Evolutionary conservation across 2,329 filamentous ascomycete genomes (phyloP), one percentile per base, ranked within the genome.

Genomic region (Neofusicoccum sp.): DNA sequence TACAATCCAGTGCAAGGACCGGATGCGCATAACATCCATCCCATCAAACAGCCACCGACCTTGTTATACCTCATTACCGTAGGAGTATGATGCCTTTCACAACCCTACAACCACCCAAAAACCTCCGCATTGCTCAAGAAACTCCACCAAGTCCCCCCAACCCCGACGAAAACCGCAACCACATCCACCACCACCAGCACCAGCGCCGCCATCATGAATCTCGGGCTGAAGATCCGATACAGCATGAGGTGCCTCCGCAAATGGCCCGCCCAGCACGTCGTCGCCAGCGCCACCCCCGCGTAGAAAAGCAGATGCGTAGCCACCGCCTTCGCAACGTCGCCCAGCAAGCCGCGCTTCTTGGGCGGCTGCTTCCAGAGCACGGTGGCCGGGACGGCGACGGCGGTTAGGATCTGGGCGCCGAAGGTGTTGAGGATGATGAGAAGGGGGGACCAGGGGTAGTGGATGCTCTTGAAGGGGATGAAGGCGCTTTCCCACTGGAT

Each of bases 401-500:
- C 90, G 43, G 92, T 91, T 1, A 98, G 80, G 64, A 98, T 92
- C 74, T 96, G 94, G 0, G 92, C 89, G 7, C 90, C 93, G 69
- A 95, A 97, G 0, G 90, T 93, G 80, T 98, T 99, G 65, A 96
- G 83, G 1, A 87, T 79, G 39, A 99, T 87, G 29, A 95, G 81
- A 2, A 98, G 73, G 0, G 93, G 93, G 0, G 88, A 90, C 91
- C 91, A 97, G 0, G 95, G 95, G 77, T 99, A 97, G 63, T 86
- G 86, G 67, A 99, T 86, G 5, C 86, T 87, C 64, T 89, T 87
- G 6, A 98, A 84, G 0, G 94, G 91, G 68, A 99, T 91, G 78
- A 99, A 99, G 3, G 93, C 94, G 22, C 87, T 86, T 78, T 99
- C 95, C 95, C 95, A 99, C 73, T 99, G 95, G 72, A 99, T 94